phyloP scores from a whole-genome alignment of 108 stramenopile species.

The Pseudonitzschia multiseries region DNA sequence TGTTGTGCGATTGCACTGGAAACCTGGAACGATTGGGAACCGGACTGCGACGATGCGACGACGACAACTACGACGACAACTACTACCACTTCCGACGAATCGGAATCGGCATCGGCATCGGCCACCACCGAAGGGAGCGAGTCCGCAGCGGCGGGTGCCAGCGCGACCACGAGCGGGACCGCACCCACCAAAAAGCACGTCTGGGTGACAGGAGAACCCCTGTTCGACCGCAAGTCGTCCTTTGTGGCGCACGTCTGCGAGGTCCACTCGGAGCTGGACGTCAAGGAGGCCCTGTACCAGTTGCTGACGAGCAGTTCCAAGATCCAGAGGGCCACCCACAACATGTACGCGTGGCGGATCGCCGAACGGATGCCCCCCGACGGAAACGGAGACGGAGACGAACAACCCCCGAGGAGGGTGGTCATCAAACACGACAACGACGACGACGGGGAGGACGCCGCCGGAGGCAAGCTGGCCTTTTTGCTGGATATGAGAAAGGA shows the following conservation, averaged over 20 bases:
- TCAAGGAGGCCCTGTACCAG: constrained; percentile 28
- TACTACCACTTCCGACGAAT: neutral
- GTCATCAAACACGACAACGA: constrained; percentile 75
- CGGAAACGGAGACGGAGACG: too few relatives aligned
- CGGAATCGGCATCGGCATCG: neutral
- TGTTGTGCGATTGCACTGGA: constrained; percentile 39
- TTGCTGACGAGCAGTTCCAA: constrained; percentile 31
- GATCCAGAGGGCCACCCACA: constrained; percentile 66
- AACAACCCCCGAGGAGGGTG: too few relatives aligned
- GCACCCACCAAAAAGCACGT: constrained; percentile 2
- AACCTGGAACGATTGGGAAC: constrained; percentile 31
- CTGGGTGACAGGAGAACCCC: constrained; percentile 38
- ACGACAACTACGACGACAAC: neutral
- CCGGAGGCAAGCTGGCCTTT: constrained; percentile 74
- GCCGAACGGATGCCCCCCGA: constrained; percentile 14
- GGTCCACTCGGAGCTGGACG: constrained; percentile 25
- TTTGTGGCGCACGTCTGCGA: constrained; percentile 43
- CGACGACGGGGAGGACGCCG: constrained; percentile 91
- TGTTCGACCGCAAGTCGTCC: constrained; percentile 37
- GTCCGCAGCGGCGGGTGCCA: neutral
- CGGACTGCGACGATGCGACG: neutral
- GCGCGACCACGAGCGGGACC: neutral
- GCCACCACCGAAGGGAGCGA: neutral
- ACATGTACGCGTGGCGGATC: constrained; percentile 87
- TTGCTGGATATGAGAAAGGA: constrained; percentile 75